These are phyloP conservation scores for Plenodomus biglobosus DNA, from an alignment of 2,329 filamentous ascomycete genomes.

Conservation along the genomic window DNA sequence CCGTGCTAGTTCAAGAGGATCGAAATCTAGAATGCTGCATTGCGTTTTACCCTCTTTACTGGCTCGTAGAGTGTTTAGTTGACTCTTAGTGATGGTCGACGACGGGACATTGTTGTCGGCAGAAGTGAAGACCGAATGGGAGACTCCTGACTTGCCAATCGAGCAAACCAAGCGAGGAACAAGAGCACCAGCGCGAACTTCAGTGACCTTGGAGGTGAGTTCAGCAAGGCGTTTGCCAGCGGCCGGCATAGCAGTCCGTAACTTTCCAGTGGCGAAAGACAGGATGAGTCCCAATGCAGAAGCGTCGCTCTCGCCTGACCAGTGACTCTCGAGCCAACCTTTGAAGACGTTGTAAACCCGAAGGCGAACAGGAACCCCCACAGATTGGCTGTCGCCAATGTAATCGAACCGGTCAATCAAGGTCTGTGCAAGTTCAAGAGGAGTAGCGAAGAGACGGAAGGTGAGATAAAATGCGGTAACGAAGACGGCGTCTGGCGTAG, in stretches of 20 bases:
- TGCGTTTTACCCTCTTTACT: slow-evolving; percentile 72
- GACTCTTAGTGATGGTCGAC: slow-evolving; percentile 72
- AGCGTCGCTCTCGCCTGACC: slow-evolving; percentile 79
- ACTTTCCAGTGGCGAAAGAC: slow-evolving; percentile 74
- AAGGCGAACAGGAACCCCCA: slow-evolving; percentile 79
- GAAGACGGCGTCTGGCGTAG: slow-evolving; percentile 87
- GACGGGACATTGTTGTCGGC: slow-evolving; percentile 71
- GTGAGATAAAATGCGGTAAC: slow-evolving; percentile 95
- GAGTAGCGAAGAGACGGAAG: slow-evolving; percentile 88
- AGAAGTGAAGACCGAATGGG: slow-evolving; percentile 69
- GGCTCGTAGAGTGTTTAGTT: slow-evolving; percentile 68
- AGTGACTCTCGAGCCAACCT: slow-evolving; percentile 94
- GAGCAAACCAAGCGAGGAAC: slow-evolving; percentile 82
- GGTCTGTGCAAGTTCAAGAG: slow-evolving; percentile 73
- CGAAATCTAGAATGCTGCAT: slow-evolving; percentile 84
- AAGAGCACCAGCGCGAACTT: slow-evolving; percentile 66
- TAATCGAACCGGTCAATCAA: slow-evolving; percentile 94
- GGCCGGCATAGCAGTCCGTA: slow-evolving; percentile 68
- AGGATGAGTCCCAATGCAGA: slow-evolving; percentile 74
- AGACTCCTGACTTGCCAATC: slow-evolving; percentile 83
- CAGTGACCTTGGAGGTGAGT: slow-evolving; percentile 75
- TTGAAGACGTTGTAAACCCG: slow-evolving; percentile 97
- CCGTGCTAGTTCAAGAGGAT: slow-evolving; percentile 84
- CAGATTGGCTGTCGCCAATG: slow-evolving; percentile 72
- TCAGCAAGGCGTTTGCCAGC: slow-evolving; percentile 81